Evolutionary conservation across 805 yeast genomes (phyloP).

Genomic region (Cyberlindnera galapagoensis): DNA sequence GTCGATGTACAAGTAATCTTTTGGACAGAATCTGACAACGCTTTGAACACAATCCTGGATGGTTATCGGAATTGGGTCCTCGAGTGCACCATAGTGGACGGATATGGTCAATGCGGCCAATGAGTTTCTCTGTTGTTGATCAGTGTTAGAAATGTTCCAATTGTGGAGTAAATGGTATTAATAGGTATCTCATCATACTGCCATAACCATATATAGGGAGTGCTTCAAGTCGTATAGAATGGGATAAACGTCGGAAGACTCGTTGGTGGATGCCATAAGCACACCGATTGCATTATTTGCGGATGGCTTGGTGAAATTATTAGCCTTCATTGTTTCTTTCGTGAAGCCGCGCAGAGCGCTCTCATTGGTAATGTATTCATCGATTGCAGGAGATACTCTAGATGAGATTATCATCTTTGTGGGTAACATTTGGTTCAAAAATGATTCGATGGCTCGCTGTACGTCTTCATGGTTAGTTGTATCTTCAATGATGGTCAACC

Average conservation of each 20-base stretch:
- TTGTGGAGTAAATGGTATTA: not conserved
- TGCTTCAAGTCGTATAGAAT: conserved; percentile 5
- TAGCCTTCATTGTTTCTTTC: conserved; percentile 6
- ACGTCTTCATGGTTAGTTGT: not conserved
- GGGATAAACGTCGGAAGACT: not conserved
- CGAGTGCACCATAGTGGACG: conserved; percentile 3
- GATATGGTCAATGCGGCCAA: conserved; percentile 3
- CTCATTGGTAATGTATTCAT: conserved; percentile 3
- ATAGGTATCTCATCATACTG: conserved; percentile 6
- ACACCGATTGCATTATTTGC: conserved; percentile 4
- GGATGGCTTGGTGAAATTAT: conserved; percentile 2
- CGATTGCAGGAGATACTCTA: conserved; percentile 1
- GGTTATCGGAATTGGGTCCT: conserved; percentile 1
- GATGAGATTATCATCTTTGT: conserved; percentile 6
- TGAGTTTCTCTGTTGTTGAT: conserved; percentile 4
- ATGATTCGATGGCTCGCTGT: not conserved
- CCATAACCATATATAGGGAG: conserved; percentile 4
- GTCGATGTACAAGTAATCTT: conserved; percentile 23
- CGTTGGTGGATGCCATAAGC: conserved; percentile 1
- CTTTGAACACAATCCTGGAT: conserved; percentile 2
- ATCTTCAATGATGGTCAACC: conserved; percentile 7
- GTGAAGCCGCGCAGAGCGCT: conserved; percentile 4
- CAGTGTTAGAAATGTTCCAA: not conserved
- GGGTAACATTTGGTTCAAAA: conserved; percentile 3
- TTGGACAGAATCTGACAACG: conserved; percentile 3